phyloP scores from a whole-genome alignment of 148 eudicot species.

The Polygonum maritimum region DNA sequence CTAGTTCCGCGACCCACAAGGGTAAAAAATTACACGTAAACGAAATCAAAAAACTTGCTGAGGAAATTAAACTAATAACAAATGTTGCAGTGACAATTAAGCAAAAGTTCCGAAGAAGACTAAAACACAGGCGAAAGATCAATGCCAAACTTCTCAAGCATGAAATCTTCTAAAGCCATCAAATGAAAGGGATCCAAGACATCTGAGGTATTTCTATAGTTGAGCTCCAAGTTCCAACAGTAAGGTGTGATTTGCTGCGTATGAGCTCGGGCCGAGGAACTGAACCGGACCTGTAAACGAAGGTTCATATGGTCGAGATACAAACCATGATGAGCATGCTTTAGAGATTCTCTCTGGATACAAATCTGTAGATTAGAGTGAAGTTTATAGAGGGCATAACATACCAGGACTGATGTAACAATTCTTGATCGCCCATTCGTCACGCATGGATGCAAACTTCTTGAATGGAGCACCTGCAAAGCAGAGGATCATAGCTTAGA shows the following conservation, averaged over 20 bases:
- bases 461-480: constrained; percentile 84
- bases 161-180: neutral
- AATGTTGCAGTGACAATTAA: neutral
- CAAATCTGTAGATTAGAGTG: neutral
- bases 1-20: neutral
- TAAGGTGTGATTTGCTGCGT: constrained; percentile 58
- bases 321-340: neutral
- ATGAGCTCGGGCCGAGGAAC: constrained; percentile 64
- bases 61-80: no score
- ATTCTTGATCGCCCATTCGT: constrained; percentile 89
- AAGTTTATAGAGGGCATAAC: neutral
- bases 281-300: constrained; percentile 69
- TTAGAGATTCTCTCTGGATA: neutral
- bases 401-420: constrained; percentile 91
- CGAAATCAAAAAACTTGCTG: neutral
- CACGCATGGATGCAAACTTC: constrained; percentile 80
- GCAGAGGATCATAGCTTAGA: constrained; percentile 7
- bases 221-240: constrained; percentile 67
- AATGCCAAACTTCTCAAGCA: neutral
- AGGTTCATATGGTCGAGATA: neutral
- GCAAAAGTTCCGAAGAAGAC: neutral
- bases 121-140: neutral
- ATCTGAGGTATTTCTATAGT: constrained; percentile 7
- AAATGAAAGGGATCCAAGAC: neutral
- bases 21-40: neutral